Evolutionary conservation across 805 yeast genomes (phyloP).

Genomic region (Hanseniaspora mollemarum): DNA sequence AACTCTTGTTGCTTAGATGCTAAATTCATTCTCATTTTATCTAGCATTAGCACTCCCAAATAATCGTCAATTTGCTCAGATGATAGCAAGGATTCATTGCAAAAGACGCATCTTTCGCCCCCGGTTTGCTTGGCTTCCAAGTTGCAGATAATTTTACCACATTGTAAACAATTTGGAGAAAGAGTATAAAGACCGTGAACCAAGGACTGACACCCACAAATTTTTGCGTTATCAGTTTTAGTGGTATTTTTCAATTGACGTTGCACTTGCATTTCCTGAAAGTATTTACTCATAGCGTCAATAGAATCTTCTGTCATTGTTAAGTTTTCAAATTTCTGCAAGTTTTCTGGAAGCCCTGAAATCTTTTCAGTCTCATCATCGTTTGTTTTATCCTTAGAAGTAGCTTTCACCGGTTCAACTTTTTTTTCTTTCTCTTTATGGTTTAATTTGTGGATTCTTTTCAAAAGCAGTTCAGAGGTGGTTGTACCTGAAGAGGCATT

Average conservation of each 20-base stretch:
- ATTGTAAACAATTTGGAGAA: slow-evolving; percentile 86
- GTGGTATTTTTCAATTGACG: neutral
- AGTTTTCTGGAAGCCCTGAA: neutral
- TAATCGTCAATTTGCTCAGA: slow-evolving; percentile 48
- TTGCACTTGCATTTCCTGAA: neutral
- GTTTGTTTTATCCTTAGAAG: too few relatives aligned
- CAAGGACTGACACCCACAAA: slow-evolving; percentile 76
- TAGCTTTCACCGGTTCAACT: neutral
- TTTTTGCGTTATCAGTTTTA: slow-evolving; percentile 20
- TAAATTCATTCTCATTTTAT: slow-evolving; percentile 33
- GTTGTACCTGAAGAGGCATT: neutral
- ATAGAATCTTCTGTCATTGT: slow-evolving; percentile 11
- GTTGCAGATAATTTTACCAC: slow-evolving; percentile 87
- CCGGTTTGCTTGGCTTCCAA: slow-evolving; percentile 57
- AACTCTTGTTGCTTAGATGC: slow-evolving; percentile 20
- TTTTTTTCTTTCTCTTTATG: neutral
- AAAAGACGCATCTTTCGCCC: slow-evolving; percentile 72
- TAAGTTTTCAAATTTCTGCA: slow-evolving; percentile 4
- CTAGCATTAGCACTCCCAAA: slow-evolving; percentile 43
- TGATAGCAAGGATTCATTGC: slow-evolving; percentile 58
- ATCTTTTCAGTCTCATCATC: slow-evolving; percentile 11
- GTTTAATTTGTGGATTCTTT: slow-evolving; percentile 1
- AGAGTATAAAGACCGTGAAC: slow-evolving; percentile 78
- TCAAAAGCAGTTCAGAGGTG: slow-evolving; percentile 3
- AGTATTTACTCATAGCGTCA: slow-evolving; percentile 11